Evolutionary conservation across 129 eudicot species (phyloP).

Genomic region (Flaveria trinervia): DNA sequence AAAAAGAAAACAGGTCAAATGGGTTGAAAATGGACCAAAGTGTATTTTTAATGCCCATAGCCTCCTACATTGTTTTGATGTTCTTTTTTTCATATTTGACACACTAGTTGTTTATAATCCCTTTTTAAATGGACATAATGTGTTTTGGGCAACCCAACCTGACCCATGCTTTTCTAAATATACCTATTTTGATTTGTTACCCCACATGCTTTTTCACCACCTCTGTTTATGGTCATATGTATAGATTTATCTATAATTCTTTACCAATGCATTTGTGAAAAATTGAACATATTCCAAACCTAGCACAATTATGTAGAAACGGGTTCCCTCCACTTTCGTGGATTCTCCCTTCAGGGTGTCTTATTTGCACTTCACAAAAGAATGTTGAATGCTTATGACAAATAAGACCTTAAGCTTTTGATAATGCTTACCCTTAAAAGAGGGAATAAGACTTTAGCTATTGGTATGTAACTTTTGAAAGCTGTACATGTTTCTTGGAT

Average conservation of each 20-base stretch:
- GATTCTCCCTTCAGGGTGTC: background rate
- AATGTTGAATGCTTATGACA: background rate
- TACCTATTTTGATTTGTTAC: background rate
- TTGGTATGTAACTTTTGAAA: constrained; percentile 19
- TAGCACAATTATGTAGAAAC: background rate
- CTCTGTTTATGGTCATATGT: background rate
- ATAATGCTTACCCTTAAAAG: background rate
- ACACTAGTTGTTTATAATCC: background rate
- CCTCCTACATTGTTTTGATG: background rate
- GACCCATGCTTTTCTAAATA: background rate
- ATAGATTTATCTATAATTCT: background rate
- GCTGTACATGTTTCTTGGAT: background rate
- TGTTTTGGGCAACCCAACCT: background rate
- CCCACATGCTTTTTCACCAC: background rate
- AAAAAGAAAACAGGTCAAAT: background rate
- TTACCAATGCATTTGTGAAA: background rate
- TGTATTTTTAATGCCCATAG: background rate
- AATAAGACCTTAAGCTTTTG: background rate
- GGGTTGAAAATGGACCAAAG: background rate
- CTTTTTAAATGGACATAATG: background rate
- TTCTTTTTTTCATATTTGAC: constrained; percentile 1
- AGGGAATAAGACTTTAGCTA: background rate
- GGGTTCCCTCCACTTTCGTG: background rate
- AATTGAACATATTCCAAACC: background rate
- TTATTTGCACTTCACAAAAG: constrained; percentile 4